Evolutionary conservation across 2,329 filamentous ascomycete genomes (phyloP), one percentile per base, ranked within the genome.

Genomic region (Sclerotinia glacialis): DNA sequence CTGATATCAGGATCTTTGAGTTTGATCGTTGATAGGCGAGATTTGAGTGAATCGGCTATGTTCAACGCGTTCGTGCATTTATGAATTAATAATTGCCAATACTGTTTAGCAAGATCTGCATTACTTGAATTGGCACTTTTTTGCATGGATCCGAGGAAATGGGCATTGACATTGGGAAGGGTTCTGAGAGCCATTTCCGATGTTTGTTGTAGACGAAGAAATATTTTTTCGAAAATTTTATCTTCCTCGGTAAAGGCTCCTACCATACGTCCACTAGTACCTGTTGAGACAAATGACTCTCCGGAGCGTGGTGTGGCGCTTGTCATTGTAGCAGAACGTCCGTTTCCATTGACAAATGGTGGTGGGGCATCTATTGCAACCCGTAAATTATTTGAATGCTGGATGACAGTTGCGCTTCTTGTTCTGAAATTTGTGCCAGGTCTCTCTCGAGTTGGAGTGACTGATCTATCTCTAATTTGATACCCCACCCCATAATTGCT

Each of bases 1-100:
- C 92, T 84, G 61, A 91, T 85, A 14, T 87, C 88, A 9, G 91
- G 90, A 72, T 97, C 93, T 76, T 94, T 95, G 14, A 96, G 81
- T 76, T 93, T 93, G 80, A 97, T 91, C 56, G 85, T 83, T 4
- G 88, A 91, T 14, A 97, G 79, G n/a, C 89, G 85, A 49, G 82
- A 82, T 73, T 90, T 89, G 37, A 97, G 82, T 14, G 85, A 82
- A 73, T 93, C 88, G 2, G 91, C 91, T 71, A 91, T 88, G 66
- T 90, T 85, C 52, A 93, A 84, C 23, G 90, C 87, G 16, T 85
- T 81, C 53, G 84, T 85, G 74, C 90, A 93, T 74, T 89, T 90
- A 56, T 86, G 82, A 63, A 94, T 87, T 55, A 96, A 83, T 1
- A 83, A 81, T 65, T 84, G 88, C 89, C 91, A 93, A 65, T 87